Evolutionary conservation across 1,139 yeast species (phyloP), one percentile per base, ranked within the genome.

Genomic region (Debaryomyces coudertii): DNA sequence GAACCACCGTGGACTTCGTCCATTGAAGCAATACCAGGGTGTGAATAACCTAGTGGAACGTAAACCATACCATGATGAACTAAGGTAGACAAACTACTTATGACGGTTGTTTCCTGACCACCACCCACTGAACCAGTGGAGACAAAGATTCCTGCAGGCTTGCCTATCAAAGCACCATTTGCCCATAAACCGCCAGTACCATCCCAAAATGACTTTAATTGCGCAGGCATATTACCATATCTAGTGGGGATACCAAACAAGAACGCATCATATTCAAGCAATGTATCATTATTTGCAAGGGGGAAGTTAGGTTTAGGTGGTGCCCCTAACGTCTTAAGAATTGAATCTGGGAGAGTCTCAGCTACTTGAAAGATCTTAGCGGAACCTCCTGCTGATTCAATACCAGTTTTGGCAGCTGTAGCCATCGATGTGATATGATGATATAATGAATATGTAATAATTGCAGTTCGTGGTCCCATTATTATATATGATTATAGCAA

Each of bases 171-270:
- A 29, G 66, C 65, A 49, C 73, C 72, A 7, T 47, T 27, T 40
- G 68, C 71, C 73, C 73, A 70, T 53, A 69, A 63, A n/a, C 64
- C 64, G 43, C 75, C 73, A 36, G 75, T 69, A 40, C 64, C 48
- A 53, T 69, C 75, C 70, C 70, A 67, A 63, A 68, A 69, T 33
- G 66, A 50, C 61, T 68, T 68, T 63, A 64, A 68, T 58, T 70
- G 76, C 37, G 71, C 64, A 35, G 76, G 75, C 60, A 58, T 61
- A 54, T 60, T 66, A 52, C 74, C 73, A 54, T 54, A 70, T 56
- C 76, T 61, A 51, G 76, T 69, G 39, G 76, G 74, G 38, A 69
- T 55, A 47, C 76, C 76, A 47, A 70, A 67, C 49, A 70, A 52
- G 54, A 67, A 69, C 12, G 71, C 73, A 53, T 70, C 73, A 58